These are phyloP conservation scores for Talaromyces sp. DNA, from an alignment of 2,329 filamentous ascomycete genomes.

Conservation along the genomic window DNA sequence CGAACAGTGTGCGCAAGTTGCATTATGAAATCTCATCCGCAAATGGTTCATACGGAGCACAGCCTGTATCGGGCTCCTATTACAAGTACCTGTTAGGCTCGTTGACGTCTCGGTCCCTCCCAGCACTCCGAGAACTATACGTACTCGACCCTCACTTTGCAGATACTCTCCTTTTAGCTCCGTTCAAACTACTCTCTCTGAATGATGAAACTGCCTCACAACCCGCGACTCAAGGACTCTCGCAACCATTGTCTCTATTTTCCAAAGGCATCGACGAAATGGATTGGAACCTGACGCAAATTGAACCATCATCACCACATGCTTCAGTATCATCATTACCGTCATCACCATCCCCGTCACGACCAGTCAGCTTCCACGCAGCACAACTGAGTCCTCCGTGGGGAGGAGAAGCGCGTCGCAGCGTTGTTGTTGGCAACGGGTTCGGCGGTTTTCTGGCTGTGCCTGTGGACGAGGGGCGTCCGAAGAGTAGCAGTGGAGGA, in stretches of 20 bases:
- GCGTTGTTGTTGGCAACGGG: conserved; percentile 61
- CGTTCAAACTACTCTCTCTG: conserved; percentile 54
- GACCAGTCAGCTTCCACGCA: conserved; percentile 44
- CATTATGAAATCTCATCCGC: conserved; percentile 71
- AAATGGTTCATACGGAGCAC: conserved; percentile 53
- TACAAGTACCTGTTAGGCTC: conserved; percentile 84
- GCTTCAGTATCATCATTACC: neutral
- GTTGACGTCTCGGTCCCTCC: conserved; percentile 68
- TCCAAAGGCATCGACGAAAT: conserved; percentile 62
- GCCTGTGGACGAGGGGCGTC: conserved; percentile 46
- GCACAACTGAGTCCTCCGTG: conserved; percentile 49
- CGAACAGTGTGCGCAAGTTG: conserved; percentile 63
- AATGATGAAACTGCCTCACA: conserved; percentile 25
- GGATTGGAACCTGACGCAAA: conserved; percentile 62
- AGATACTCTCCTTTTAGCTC: conserved; percentile 68
- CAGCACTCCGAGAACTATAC: conserved; percentile 69
- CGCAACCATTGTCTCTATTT: conserved; percentile 58
- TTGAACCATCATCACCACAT: conserved; percentile 43
- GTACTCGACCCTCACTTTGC: conserved; percentile 81
- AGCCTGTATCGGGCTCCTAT: conserved; percentile 55
- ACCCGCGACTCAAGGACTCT: conserved; percentile 32
- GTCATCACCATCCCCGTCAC: conserved; percentile 17
- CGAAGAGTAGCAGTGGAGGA: conserved; percentile 27
- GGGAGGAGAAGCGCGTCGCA: conserved; percentile 56
- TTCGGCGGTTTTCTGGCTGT: conserved; percentile 62